phyloP scores from a whole-genome alignment of 139 green algal genomes.

The Parachlorella kessleri region DNA sequence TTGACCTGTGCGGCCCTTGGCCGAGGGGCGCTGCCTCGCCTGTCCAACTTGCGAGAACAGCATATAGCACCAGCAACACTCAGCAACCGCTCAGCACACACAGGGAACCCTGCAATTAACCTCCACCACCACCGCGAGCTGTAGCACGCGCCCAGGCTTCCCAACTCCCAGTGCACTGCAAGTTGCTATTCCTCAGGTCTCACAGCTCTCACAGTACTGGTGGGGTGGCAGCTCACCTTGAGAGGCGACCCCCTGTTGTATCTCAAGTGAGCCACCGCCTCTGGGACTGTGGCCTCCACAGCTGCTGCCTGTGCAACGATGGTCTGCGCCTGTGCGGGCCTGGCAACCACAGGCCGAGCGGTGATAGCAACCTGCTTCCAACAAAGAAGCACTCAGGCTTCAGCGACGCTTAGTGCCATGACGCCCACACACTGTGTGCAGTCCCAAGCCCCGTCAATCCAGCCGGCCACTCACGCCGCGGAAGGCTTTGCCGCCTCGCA shows the following conservation, averaged over 20 bases:
- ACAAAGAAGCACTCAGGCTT: background rate
- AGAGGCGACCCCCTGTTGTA: slow-evolving; percentile 67
- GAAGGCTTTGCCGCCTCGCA: slow-evolving; percentile 15
- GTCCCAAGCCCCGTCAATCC: too few species aligned
- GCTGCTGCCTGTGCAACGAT: slow-evolving; percentile 26
- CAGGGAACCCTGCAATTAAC: background rate
- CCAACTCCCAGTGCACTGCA: too few species aligned
- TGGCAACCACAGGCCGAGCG: background rate
- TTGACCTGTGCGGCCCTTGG: too few species aligned
- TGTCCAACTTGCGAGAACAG: too few species aligned
- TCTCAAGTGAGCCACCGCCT: slow-evolving; percentile 58
- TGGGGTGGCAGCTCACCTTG: too few species aligned
- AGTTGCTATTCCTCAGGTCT: too few species aligned
- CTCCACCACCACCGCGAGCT: background rate
- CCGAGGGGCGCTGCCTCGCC: too few species aligned
- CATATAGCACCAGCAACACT: background rate
- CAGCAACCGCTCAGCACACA: background rate
- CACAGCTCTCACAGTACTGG: too few species aligned
- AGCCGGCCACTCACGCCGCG: slow-evolving; percentile 7
- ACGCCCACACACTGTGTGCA: too few species aligned
- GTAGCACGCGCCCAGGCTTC: too few species aligned
- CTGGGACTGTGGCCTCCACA: slow-evolving; percentile 13
- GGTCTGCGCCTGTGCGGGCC: slow-evolving; percentile 9
- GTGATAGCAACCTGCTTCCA: background rate
- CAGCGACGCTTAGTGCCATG: background rate